Evolutionary conservation across 2,329 filamentous ascomycete species (phyloP).

Genomic region (Trichoderma koningiopsis): DNA sequence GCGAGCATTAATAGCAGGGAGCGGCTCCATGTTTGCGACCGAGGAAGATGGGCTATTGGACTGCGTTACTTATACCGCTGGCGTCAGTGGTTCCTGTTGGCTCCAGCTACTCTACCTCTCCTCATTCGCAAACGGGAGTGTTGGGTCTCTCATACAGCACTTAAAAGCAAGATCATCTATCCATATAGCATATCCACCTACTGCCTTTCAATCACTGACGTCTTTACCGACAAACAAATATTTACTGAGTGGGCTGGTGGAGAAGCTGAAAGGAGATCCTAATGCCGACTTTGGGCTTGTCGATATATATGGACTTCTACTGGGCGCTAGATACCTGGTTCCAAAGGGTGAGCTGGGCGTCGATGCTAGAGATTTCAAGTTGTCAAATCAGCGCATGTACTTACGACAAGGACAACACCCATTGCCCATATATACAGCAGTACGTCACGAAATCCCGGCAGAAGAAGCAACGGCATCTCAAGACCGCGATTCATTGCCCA

Average conservation of each 20-base stretch:
- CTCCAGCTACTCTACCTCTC: conserved; percentile 80
- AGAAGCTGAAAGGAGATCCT: conserved; percentile 79
- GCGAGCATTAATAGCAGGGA: conserved; percentile 84
- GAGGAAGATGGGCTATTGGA: conserved; percentile 89
- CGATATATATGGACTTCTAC: conserved; percentile 85
- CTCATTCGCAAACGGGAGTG: conserved; percentile 68
- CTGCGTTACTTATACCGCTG: conserved; percentile 91
- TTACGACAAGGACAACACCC: conserved; percentile 79
- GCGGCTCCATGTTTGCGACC: conserved; percentile 81
- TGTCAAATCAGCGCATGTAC: conserved; percentile 81
- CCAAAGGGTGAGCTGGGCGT: conserved; percentile 76
- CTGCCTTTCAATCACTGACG: conserved; percentile 78
- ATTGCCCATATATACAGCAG: conserved; percentile 91
- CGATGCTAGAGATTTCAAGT: conserved; percentile 77
- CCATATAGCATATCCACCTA: conserved; percentile 90
- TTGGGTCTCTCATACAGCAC: conserved; percentile 75
- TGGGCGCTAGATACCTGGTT: conserved; percentile 82
- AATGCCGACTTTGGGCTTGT: conserved; percentile 82
- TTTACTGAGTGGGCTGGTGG: conserved; percentile 82
- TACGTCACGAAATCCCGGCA: conserved; percentile 89
- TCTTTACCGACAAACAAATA: conserved; percentile 92
- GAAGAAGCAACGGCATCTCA: conserved; percentile 47
- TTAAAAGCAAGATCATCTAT: conserved; percentile 81
- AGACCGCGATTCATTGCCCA: conserved; percentile 33
- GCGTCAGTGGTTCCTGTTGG: conserved; percentile 96